These are phyloP conservation scores for Picochlorum sp. DNA, from an alignment of 139 green algal species.

Conservation along the genomic window DNA sequence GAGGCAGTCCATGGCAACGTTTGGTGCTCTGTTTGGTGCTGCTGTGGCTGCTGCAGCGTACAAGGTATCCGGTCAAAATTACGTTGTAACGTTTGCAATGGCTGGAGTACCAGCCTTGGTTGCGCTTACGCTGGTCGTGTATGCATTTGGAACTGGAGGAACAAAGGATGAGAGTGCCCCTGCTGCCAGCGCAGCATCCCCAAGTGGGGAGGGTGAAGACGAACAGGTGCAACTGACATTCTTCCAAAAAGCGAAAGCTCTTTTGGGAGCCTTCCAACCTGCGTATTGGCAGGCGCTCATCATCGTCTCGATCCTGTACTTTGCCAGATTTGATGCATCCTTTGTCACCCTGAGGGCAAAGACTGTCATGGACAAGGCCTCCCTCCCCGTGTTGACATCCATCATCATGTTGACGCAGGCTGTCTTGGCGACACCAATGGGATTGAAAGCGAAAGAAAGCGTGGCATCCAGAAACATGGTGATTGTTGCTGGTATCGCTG, in stretches of 20 bases:
- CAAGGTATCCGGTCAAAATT: slow-evolving; percentile 48
- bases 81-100: slow-evolving; percentile 60
- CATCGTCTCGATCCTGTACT: slow-evolving; percentile 64
- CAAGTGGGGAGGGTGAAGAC: background rate
- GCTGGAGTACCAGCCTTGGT: slow-evolving; percentile 41
- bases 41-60: slow-evolving; percentile 39
- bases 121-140: slow-evolving; percentile 41
- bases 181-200: background rate
- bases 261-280: slow-evolving; percentile 48
- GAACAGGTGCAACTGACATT: slow-evolving; percentile 11
- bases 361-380: slow-evolving; percentile 50
- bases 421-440: slow-evolving; percentile 51
- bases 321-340: slow-evolving; percentile 72
- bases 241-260: slow-evolving; percentile 21
- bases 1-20: slow-evolving; percentile 59
- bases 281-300: slow-evolving; percentile 74
- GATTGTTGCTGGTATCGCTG: slow-evolving; percentile 50
- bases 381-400: slow-evolving; percentile 56
- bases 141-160: slow-evolving; percentile 1
- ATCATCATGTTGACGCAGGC: slow-evolving; percentile 61
- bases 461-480: slow-evolving; percentile 51
- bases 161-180: background rate
- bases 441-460: slow-evolving; percentile 38
- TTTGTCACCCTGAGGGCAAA: slow-evolving; percentile 69
- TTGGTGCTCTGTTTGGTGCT: slow-evolving; percentile 61